phyloP scores from a whole-genome alignment of 495 filamentous ascomycete species.

The Aspergillus carlsbadensis region DNA sequence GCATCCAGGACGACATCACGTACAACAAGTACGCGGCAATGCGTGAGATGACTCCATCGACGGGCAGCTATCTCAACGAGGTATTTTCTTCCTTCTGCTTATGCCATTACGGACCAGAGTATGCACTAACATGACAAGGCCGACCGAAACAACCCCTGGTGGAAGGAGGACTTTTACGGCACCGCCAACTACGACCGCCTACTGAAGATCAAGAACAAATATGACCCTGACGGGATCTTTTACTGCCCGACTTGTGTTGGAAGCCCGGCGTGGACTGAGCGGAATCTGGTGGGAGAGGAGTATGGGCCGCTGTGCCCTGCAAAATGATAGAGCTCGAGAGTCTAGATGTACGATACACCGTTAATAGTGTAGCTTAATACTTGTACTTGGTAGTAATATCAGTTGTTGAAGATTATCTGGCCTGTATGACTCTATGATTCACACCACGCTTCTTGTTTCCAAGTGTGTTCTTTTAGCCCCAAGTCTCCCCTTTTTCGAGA shows the following conservation, averaged over 20 bases:
- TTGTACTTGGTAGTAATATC: too few species aligned
- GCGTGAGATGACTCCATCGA: constrained; percentile 30
- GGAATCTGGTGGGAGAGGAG: background rate
- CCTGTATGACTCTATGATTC: too few species aligned
- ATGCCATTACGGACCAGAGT: background rate
- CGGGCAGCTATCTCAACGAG: constrained; percentile 43
- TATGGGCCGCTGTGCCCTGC: constrained; percentile 19
- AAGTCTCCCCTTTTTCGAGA: too few species aligned
- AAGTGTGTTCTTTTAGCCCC: too few species aligned
- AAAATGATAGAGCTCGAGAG: background rate
- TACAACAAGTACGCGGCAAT: constrained; percentile 48
- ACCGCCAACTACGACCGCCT: constrained; percentile 34
- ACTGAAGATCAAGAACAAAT: constrained; percentile 47
- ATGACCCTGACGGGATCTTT: constrained; percentile 52
- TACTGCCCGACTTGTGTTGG: constrained; percentile 51
- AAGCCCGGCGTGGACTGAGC: constrained; percentile 41
- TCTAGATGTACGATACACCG: too few species aligned
- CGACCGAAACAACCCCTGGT: constrained; percentile 18
- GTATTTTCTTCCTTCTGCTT: constrained; percentile 12
- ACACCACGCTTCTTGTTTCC: too few species aligned
- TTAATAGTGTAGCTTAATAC: too few species aligned
- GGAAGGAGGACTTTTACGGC: constrained; percentile 22
- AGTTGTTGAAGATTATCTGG: too few species aligned
- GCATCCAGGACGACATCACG: constrained; percentile 46
- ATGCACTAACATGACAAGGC: constrained; percentile 9